Base-by-base conservation (phyloP, 495 filamentous ascomycete species). In the Amphirosellinia nigrospora region DNA sequence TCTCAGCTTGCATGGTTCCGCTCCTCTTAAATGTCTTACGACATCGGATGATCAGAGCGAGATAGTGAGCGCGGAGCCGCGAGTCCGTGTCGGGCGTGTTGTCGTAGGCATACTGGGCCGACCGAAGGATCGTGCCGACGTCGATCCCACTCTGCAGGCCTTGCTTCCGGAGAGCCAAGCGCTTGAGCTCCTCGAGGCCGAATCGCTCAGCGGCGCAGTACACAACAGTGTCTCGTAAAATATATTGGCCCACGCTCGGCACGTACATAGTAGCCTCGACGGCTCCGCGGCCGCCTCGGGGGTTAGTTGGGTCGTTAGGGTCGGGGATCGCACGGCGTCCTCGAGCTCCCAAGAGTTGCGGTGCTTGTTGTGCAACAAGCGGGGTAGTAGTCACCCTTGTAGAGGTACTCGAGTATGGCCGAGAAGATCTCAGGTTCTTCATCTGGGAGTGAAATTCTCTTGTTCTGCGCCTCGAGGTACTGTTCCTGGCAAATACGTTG, bases 1-100 rank as follows among this genome's bases (percentile, higher is more conserved):
- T 97, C 87, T 98, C 94, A 85, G 91, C 89, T 88, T 97, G 93
- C 94, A 98, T 95, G 75, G 93, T 97, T 79, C 93, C 94, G 83
- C 94, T 97, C 80, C 89, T 88, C 90, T 96, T 97, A 85, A 97
- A 97, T 73, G 91, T 94, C 86, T 92, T 92, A 79, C 94, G 92
- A 83, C 90, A 92, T 81, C 93, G 88, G 85, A 97, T 96, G 79
- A 97, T 96, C 80, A 97, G 89, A 76, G 93, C 92, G 78, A 97
- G 88, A 85, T 96, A 97, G 82, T 96, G 93, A 83, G 94, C 93
- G 84, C 94, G 94, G 72, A 98, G 90, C 74, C 89, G 88, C 74
- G 89, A 93, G 83, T 98, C 94, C 66, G 89, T 90, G 84, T 97
- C 92, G 72, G 93, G 93, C 66, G 94, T 97, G 87, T 97, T 89